Evolutionary conservation across 2,329 filamentous ascomycete species (phyloP), one percentile per base, ranked within the genome.

Genomic region (Orbilia brochopaga): DNA sequence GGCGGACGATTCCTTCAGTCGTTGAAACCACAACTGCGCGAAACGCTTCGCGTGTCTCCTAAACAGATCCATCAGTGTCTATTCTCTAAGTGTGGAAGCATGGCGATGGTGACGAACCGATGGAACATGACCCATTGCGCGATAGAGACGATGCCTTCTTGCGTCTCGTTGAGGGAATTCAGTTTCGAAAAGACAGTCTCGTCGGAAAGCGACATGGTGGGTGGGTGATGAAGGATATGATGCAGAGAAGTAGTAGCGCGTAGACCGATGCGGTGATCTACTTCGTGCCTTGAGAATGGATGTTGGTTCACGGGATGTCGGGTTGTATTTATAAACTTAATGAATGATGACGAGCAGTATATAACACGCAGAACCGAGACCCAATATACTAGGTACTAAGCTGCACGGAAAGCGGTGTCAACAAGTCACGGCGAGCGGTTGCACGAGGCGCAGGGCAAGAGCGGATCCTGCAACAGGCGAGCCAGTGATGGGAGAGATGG

Each of bases 101-200:
- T n/a, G 50, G 58, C 32, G 11, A n/a, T 56, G 50, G 53, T 50
- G 55, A 75, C 79, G 74, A 87, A 96, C 92, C 92, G 89, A 81
- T 99, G 93, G 79, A 99, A 99, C 89, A 99, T 95, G 73, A 99
- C 94, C 95, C 95, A 99, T 87, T 97, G 93, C 66, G 94, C 92
- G 74, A 96, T 92, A 37, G 91, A 93, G 73, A 96, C 87, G 78
- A 99, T 97, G 81, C 92, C 95, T 79, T 99, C 94, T 79, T 99
- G 93, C 10, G 92, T 96, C 81, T 99, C 95, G 80, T 96, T 97
- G 74, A 99, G 86, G 46, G 92, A 91, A 32, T 92, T 95, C 60
- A 99, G 88, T 83, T 97, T 97, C 60, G 93, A 91, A 79, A 92
- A 87, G 63, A 99, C 92, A 52, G 92, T 90, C 82, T 99, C 94